Evolutionary conservation across 495 filamentous ascomycete species (phyloP).

Genomic region (Aspergillus ellipticus): DNA sequence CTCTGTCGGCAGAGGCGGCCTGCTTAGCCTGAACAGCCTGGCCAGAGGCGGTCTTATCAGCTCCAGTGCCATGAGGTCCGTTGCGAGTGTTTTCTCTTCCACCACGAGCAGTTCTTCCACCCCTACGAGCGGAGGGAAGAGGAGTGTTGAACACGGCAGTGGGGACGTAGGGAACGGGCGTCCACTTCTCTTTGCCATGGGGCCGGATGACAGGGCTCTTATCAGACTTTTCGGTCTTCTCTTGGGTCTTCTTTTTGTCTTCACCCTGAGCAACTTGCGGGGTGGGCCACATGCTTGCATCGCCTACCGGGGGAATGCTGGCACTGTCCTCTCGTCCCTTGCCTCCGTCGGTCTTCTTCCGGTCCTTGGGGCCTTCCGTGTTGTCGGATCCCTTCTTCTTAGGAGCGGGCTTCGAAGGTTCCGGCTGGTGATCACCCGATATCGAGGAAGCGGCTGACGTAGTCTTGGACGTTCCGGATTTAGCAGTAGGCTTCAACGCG

Average conservation of each 20-base stretch:
- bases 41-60: constrained; percentile 40
- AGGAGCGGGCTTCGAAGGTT: constrained; percentile 41
- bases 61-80: constrained; percentile 35
- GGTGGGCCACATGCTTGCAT: constrained; percentile 83
- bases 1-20: constrained; percentile 32
- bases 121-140: constrained; percentile 62
- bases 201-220: constrained; percentile 48
- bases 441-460: constrained; percentile 28
- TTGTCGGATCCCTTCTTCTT: constrained; percentile 44
- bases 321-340: constrained; percentile 44
- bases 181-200: constrained; percentile 71
- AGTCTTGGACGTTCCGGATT: constrained; percentile 32
- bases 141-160: constrained; percentile 80
- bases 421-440: constrained; percentile 34
- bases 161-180: constrained; percentile 67
- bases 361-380: constrained; percentile 30
- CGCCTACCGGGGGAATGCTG: constrained; percentile 57
- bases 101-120: constrained; percentile 52
- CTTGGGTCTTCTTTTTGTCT: constrained; percentile 66
- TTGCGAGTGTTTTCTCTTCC: constrained; percentile 55
- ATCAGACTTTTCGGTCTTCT: constrained; percentile 61
- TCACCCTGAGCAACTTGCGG: constrained; percentile 73
- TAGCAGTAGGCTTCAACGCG: constrained; percentile 27
- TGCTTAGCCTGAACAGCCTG: constrained; percentile 36
- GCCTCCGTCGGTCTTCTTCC: constrained; percentile 40